Percentiles rank a stretch among this genome's conserved stretches.
Evolutionary conservation across 768 basidiomycete species (phyloP).

Genomic region (Boletus eberwhitei): DNA sequence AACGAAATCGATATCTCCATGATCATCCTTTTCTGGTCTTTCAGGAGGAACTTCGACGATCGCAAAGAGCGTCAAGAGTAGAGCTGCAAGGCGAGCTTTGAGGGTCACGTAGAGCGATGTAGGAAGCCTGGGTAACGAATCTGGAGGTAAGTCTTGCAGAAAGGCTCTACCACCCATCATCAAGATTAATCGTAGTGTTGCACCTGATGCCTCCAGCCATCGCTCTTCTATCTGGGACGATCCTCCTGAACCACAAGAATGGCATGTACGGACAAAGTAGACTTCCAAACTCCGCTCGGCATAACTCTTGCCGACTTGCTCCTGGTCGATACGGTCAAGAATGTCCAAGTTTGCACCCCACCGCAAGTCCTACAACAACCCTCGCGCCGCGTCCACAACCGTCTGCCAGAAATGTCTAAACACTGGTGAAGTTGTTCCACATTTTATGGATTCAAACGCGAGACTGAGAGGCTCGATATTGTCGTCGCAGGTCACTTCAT

Average conservation of each 20-base stretch:
- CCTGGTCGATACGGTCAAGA: not conserved
- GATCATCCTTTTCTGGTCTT: constrained; percentile 60
- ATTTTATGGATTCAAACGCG: constrained; percentile 3
- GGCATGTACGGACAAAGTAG: not conserved
- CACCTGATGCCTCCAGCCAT: not conserved
- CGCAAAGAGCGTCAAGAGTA: constrained; percentile 45
- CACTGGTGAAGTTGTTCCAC: constrained; percentile 41
- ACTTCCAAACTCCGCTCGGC: constrained; percentile 12
- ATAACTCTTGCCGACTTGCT: not conserved
- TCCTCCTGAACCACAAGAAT: constrained; percentile 13
- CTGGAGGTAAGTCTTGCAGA: constrained; percentile 38
- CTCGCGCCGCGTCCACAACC: constrained; percentile 62
- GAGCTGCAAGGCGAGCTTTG: constrained; percentile 43
- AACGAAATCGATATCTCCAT: constrained; percentile 70
- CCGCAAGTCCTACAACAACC: constrained; percentile 54
- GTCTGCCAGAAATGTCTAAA: constrained; percentile 81
- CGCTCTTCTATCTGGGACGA: constrained; percentile 8
- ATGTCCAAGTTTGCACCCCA: constrained; percentile 88
- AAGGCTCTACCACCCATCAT: constrained; percentile 71
- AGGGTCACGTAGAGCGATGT: constrained; percentile 48
- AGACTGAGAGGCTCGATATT: not conserved
- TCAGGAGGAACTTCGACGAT: constrained; percentile 56
- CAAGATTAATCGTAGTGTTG: not conserved
- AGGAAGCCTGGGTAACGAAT: constrained; percentile 61
- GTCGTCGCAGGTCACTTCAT: constrained; percentile 73